Base-by-base conservation (phyloP, 129 eudicot genomes). In the Lactuca sativa region DNA sequence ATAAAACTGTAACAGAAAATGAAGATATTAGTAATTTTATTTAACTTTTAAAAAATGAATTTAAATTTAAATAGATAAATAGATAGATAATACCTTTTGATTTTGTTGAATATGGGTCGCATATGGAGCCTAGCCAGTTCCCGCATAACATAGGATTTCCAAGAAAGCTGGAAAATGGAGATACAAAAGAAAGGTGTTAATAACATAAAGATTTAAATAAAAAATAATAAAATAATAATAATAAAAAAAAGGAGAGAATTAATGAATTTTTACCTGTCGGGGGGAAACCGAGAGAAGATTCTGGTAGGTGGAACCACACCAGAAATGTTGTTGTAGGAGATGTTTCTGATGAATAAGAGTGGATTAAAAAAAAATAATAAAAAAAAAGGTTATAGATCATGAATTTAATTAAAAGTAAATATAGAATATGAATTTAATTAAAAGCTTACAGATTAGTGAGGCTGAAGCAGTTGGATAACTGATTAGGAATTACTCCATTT, bases 61-160 rank as follows among this genome's bases (percentile, higher is more conserved):
- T 8, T 3, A 7, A 47, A 58, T 53, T 74, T 11, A 21, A 21
- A 21, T 21, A 21, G 21, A 21, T 21, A 21, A 21, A 21, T 25
- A 25, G 2, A 25, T 25, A 25, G 30, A 25, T 25, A 4, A 18
- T 81, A 88, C 96, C 92, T 80, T 73, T 84, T 43, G 89, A 60
- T 62, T 82, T 84, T 32, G 85, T 56, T 38, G 88, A 77, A 71
- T 74, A 82, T 17, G 93, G 93, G 61, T 80, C 85, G 43, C 96
- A 88, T 21, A 86, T 88, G 43, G 97, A 91, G 64, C 93, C 93
- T 67, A 72, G 67, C 97, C 97, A 91, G 70, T 88, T 81, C 6
- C 97, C 96, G 62, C 97, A 91, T 58, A 91, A 48, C 62, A 77
- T 56, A 10, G 96, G 90, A 65, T 91, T 91, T 65, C 97, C 97